phyloP scores from a whole-genome alignment of 495 filamentous ascomycete species.

The Penicillium steckii region DNA sequence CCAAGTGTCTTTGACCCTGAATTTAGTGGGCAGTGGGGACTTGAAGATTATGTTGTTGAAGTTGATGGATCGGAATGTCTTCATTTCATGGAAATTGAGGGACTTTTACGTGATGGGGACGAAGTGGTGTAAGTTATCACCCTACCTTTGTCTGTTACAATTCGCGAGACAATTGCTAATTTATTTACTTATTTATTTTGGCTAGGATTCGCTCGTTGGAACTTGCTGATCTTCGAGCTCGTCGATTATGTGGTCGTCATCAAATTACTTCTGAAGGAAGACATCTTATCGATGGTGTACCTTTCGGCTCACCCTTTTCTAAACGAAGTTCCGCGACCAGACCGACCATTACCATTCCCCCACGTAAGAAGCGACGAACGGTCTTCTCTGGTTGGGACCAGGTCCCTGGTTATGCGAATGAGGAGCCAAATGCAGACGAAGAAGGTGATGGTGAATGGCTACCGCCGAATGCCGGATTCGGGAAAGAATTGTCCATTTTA shows the following conservation, averaged over 20 bases:
- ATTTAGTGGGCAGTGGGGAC: conserved; percentile 64
- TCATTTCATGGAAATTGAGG: conserved; percentile 75
- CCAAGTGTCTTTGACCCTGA: conserved; percentile 35
- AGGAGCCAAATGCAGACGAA: conserved; percentile 17
- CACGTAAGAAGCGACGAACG: conserved; percentile 68
- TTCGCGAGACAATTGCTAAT: conserved; percentile 1
- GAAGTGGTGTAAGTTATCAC: conserved; percentile 73
- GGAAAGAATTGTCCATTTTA: conserved; percentile 26
- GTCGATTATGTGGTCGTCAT: conserved; percentile 74
- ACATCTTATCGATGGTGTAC: conserved; percentile 84
- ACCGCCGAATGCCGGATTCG: conserved; percentile 21
- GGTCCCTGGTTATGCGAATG: conserved; percentile 7
- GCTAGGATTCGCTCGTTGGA: conserved; percentile 82
- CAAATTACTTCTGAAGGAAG: conserved; percentile 81
- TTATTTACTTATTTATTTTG: neutral
- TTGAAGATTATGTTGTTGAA: conserved; percentile 92
- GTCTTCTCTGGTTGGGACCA: conserved; percentile 34
- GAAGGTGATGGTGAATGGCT: conserved; percentile 42
- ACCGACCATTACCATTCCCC: conserved; percentile 71
- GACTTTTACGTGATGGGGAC: conserved; percentile 78
- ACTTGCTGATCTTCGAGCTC: conserved; percentile 68
- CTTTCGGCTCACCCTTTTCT: conserved; percentile 77
- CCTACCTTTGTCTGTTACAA: neutral
- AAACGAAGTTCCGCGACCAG: conserved; percentile 52
- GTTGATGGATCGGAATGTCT: conserved; percentile 82